Evolutionary conservation across 768 basidiomycete species (phyloP), one percentile per base, ranked within the genome.

Genomic region (Chalciporus pseudorubinellus): DNA sequence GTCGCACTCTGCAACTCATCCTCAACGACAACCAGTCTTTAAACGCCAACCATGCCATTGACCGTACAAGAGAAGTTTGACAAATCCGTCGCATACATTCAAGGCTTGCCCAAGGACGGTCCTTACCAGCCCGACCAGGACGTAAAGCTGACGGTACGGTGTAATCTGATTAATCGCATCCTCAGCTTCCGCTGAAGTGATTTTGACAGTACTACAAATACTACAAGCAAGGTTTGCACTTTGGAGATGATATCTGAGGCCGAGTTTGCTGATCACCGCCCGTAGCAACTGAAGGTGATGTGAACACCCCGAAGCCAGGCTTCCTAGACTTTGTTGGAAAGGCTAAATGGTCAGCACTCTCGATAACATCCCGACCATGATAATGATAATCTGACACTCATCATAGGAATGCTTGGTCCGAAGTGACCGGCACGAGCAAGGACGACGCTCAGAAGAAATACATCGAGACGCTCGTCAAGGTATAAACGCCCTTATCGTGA

Each of bases 251-350:
- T 46, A 28, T 31, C 29, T n/a, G 42, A 31, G 3, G 41, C 39
- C 31, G 44, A 43, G 9, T 26, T 24, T 28, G 6, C 42, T 53
- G 42, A 54, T 21, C 12, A n/a, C n/a, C 4, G 19, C 43, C n/a
- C 42, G 8, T 47, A 93, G 92, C 81, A 40, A 92, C 77, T 7
- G 64, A 82, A 33, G 93, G 94, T 45, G 85, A 95, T 68, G 77
- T 79, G 59, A 86, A 78, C 66, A 83, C 73, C 46, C 0, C 68
- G 21, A 73, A 79, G 21, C 89, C 89, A 39, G 90, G 92, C 39
- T 51, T 93, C 73, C 66, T 97, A 34, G 91, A 95, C 67, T 95
- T 97, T 63, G 71, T 74, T 19, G 95, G 87, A 58, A 94, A 89
- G 72, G 86, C 84, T 57, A 98, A 98, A 77, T 95, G 93, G 92